Evolutionary conservation across 2,329 filamentous ascomycete species (phyloP).

Genomic region (Verticillium albo-atrum): DNA sequence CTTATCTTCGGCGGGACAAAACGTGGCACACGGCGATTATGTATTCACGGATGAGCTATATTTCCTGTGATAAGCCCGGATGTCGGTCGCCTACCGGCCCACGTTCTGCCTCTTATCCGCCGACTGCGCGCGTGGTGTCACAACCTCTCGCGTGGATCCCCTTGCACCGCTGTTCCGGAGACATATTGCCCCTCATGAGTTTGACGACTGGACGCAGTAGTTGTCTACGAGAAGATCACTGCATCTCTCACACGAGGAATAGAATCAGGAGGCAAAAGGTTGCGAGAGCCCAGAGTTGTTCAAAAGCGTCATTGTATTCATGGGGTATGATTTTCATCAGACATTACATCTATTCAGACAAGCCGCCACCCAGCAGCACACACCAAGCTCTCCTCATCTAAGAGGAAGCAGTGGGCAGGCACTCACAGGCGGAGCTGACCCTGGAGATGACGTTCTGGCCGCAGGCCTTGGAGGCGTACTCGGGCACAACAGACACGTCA

Average conservation of each 20-base stretch:
- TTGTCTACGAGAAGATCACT: too few relatives aligned
- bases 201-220: too few relatives aligned
- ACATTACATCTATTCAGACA: background rate
- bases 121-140: too few relatives aligned
- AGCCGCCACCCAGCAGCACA: background rate
- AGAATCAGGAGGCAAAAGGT: too few relatives aligned
- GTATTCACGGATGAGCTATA: too few relatives aligned
- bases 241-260: too few relatives aligned
- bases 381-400: background rate
- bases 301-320: background rate
- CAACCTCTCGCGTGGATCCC: too few relatives aligned
- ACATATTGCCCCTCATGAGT: too few relatives aligned
- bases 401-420: conserved; percentile 7
- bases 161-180: too few relatives aligned
- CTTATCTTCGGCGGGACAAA: background rate
- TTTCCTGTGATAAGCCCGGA: background rate
- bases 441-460: conserved; percentile 8
- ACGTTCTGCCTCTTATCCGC: too few relatives aligned
- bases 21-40: background rate
- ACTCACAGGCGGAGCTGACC: conserved; percentile 9
- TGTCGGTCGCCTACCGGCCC: background rate
- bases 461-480: conserved; percentile 8
- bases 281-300: background rate
- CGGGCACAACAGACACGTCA: conserved; percentile 8
- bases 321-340: background rate